Conservation (phyloP, 345 rosid species). For the Euphorbia pulcherrima region DNA sequence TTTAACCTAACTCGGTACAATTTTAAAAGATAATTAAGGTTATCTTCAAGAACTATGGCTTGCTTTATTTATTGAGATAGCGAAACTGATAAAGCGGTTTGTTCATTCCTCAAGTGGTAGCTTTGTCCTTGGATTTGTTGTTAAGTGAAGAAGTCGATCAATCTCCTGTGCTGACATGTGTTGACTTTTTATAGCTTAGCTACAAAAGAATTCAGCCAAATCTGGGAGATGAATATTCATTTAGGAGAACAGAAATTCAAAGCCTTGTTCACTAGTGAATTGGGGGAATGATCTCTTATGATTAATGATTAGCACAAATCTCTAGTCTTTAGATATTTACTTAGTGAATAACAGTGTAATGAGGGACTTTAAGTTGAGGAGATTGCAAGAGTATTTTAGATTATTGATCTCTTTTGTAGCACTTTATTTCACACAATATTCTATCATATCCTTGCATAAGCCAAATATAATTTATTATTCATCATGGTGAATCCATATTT, state of each 20-base stretch:
- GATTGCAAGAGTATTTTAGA: neutral
- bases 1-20: neutral
- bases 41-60: neutral
- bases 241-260: neutral
- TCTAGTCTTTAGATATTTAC: neutral
- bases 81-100: neutral
- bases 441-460: neutral
- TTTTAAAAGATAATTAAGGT: neutral
- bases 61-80: neutral
- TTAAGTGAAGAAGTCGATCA: neutral
- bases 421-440: neutral
- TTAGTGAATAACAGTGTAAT: neutral
- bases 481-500: neutral
- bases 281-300: neutral
- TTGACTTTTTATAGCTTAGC: neutral
- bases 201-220: neutral
- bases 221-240: neutral
- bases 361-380: constrained; percentile 2
- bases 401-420: neutral
- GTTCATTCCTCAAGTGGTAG: neutral
- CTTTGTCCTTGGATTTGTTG: neutral
- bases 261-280: constrained; percentile 1
- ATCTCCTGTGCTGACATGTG: neutral
- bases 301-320: neutral
- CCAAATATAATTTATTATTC: constrained; percentile 4